Conservation (phyloP, 352 stramenopile species). For the Thraustochytrium striatum region DNA sequence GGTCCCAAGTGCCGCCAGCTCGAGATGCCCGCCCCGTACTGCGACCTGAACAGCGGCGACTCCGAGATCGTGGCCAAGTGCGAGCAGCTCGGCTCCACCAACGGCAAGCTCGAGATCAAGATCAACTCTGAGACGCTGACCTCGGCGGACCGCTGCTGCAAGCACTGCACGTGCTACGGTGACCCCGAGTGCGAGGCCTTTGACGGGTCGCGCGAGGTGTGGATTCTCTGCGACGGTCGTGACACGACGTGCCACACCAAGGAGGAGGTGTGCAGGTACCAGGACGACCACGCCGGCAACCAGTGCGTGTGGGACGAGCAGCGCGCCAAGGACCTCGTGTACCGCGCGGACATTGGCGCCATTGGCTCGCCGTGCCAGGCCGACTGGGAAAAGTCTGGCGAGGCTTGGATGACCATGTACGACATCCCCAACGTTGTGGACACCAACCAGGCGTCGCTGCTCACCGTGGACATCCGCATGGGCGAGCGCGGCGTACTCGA, state of each 20-base stretch:
- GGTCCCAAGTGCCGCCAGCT: background rate
- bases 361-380: conserved; percentile 33
- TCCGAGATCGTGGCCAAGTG: background rate
- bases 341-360: background rate
- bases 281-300: conserved; percentile 28
- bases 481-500: conserved; percentile 29
- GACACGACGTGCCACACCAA: conserved; percentile 21
- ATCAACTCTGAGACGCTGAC: background rate
- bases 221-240: conserved; percentile 38
- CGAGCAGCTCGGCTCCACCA: background rate
- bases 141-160: conserved; percentile 21
- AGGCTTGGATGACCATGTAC: conserved; percentile 34
- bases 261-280: background rate
- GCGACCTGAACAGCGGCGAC: background rate
- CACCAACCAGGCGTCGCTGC: background rate
- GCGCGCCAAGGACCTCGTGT: background rate
- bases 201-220: conserved; percentile 4
- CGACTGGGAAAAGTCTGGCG: conserved; percentile 34
- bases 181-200: conserved; percentile 21
- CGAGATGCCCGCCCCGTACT: background rate
- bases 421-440: background rate
- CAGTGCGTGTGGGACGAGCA: conserved; percentile 24
- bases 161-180: conserved; percentile 15
- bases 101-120: background rate
- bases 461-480: background rate